phyloP scores from a whole-genome alignment of 106 monocot genomes.

The Alisma plantagoaquatica region DNA sequence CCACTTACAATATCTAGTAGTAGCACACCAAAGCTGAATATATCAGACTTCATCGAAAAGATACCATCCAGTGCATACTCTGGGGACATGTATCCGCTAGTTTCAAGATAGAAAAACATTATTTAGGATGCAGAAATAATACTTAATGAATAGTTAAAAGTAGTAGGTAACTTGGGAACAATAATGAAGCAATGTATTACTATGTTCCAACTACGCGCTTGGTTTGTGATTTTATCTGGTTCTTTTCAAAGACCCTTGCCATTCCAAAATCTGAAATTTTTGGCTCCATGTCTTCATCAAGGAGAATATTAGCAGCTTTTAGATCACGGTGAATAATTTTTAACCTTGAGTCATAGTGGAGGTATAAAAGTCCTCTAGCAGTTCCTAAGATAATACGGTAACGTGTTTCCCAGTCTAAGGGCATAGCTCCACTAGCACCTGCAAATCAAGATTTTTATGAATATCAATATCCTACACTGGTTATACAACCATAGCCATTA shows the following conservation, averaged over 20 bases:
- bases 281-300: not conserved
- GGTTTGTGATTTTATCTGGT: too few relatives aligned
- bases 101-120: not conserved
- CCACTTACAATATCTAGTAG: not conserved
- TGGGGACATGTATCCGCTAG: not conserved
- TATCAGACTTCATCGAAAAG: not conserved
- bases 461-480: not conserved
- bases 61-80: not conserved
- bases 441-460: too few relatives aligned
- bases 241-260: too few relatives aligned
- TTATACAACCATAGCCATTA: too few relatives aligned
- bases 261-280: not conserved
- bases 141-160: too few relatives aligned
- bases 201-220: too few relatives aligned
- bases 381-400: not conserved
- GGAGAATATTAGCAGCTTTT: not conserved
- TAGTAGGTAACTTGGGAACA: too few relatives aligned
- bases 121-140: not conserved
- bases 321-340: not conserved
- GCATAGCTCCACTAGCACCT: too few relatives aligned
- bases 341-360: not conserved
- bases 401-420: not conserved
- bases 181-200: too few relatives aligned
- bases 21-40: not conserved
- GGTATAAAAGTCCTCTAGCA: not conserved